phyloP scores from a whole-genome alignment of 2,329 filamentous ascomycete genomes.

The Sclerotiophoma versabilis region DNA sequence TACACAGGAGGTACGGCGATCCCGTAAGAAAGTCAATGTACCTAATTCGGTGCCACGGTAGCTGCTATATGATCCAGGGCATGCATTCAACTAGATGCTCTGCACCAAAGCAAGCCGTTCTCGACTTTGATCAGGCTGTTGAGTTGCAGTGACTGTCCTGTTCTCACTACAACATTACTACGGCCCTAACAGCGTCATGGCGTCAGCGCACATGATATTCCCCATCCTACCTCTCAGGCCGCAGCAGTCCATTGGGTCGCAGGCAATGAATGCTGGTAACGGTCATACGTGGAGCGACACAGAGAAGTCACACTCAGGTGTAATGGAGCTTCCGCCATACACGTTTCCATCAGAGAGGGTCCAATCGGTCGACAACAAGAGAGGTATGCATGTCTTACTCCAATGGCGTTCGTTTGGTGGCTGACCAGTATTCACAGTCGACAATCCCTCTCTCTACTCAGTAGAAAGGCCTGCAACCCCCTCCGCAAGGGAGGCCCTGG shows the following conservation, averaged over 20 bases:
- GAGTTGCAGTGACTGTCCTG: neutral
- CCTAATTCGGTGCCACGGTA: neutral
- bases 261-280: neutral
- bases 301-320: neutral
- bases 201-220: conserved; percentile 2
- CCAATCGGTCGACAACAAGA: neutral
- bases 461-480: conserved; percentile 5
- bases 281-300: conserved; percentile 2
- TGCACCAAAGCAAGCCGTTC: neutral
- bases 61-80: conserved; percentile 3
- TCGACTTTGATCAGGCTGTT: neutral
- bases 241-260: neutral
- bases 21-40: conserved; percentile 1
- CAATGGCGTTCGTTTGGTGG: neutral
- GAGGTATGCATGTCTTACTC: conserved; percentile 7
- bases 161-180: neutral
- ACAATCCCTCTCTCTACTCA: neutral
- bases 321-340: neutral
- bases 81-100: neutral
- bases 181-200: neutral
- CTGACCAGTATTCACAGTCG: conserved; percentile 2
- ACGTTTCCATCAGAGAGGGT: neutral
- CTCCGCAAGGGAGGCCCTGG: neutral
- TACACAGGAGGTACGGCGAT: conserved; percentile 11
- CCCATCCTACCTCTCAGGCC: neutral